A percentile compares a stretch with the other conserved stretches of the same genome.
Evolutionary conservation across 1,284 basidiomycete genomes (phyloP).

Genomic region (Cutaneotrichosporon dermatis): DNA sequence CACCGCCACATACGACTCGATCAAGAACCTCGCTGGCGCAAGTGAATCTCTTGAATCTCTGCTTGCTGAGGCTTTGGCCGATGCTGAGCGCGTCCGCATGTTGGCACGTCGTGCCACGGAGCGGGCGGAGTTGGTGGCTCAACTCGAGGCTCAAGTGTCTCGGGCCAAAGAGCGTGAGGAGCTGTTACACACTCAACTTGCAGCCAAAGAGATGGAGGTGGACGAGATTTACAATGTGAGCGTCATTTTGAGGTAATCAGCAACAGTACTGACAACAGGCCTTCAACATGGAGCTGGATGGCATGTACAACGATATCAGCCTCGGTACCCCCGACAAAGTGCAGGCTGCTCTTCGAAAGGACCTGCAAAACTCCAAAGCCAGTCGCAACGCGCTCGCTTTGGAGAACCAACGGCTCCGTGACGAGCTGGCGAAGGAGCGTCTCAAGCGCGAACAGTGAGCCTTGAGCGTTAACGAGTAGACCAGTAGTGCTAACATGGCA

Average conservation of each 20-base stretch:
- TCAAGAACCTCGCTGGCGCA: constrained; percentile 20
- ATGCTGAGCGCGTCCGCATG: constrained; percentile 25
- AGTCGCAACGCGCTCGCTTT: constrained; percentile 63
- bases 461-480: too few species aligned
- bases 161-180: constrained; percentile 68
- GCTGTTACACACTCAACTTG: constrained; percentile 66
- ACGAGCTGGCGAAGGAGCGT: constrained; percentile 65
- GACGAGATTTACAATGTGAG: constrained; percentile 83
- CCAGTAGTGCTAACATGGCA: not conserved
- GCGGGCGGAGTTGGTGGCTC: constrained; percentile 54
- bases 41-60: constrained; percentile 33
- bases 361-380: constrained; percentile 68
- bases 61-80: constrained; percentile 25
- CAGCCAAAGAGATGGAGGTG: constrained; percentile 74
- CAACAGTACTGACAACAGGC: constrained; percentile 54
- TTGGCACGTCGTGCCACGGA: constrained; percentile 8
- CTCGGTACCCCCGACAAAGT: constrained; percentile 68
- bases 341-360: constrained; percentile 65
- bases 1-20: not conserved
- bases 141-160: constrained; percentile 60
- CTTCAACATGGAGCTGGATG: constrained; percentile 85
- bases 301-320: constrained; percentile 74
- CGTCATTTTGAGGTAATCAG: constrained; percentile 3
- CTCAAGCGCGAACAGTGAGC: constrained; percentile 73
- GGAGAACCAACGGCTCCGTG: constrained; percentile 74